A percentile compares a stretch with the other conserved stretches of the same genome.
phyloP scores from a whole-genome alignment of 2,329 filamentous ascomycete genomes.

The Diaporthe citri region DNA sequence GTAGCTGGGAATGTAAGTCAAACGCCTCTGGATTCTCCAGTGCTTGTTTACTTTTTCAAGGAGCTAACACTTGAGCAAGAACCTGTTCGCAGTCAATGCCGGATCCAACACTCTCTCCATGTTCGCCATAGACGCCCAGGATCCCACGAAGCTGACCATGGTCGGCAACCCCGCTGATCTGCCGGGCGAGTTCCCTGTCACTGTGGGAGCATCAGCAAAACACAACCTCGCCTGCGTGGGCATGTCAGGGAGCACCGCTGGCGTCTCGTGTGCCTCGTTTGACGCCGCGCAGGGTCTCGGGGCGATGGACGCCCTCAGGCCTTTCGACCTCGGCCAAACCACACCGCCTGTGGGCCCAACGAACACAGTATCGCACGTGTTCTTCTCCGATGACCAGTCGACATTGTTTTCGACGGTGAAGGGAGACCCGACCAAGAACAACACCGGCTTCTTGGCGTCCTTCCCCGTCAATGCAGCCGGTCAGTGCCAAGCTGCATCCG shows the following conservation, averaged over 20 bases:
- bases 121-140: conserved; percentile 56
- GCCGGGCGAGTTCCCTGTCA: conserved; percentile 66
- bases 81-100: conserved; percentile 67
- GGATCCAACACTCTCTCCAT: conserved; percentile 66
- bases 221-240: conserved; percentile 61
- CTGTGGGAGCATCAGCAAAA: conserved; percentile 60
- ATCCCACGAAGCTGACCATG: conserved; percentile 59
- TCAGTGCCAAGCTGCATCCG: conserved; percentile 28
- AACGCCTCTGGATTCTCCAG: neutral
- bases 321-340: conserved; percentile 65
- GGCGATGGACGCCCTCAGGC: conserved; percentile 58
- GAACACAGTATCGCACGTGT: conserved; percentile 71
- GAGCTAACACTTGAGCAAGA: conserved; percentile 48
- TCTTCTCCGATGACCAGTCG: conserved; percentile 68
- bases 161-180: conserved; percentile 58
- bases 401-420: conserved; percentile 70
- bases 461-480: conserved; percentile 56
- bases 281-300: conserved; percentile 51
- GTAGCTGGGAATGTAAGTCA: conserved; percentile 62
- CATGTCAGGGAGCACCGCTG: conserved; percentile 57
- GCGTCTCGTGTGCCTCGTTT: conserved; percentile 59
- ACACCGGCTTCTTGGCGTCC: conserved; percentile 67
- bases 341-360: conserved; percentile 69
- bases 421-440: conserved; percentile 66
- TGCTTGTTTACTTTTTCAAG: neutral